Conservation (phyloP, 2,329 filamentous ascomycete species). For the Fusarium foetens region DNA sequence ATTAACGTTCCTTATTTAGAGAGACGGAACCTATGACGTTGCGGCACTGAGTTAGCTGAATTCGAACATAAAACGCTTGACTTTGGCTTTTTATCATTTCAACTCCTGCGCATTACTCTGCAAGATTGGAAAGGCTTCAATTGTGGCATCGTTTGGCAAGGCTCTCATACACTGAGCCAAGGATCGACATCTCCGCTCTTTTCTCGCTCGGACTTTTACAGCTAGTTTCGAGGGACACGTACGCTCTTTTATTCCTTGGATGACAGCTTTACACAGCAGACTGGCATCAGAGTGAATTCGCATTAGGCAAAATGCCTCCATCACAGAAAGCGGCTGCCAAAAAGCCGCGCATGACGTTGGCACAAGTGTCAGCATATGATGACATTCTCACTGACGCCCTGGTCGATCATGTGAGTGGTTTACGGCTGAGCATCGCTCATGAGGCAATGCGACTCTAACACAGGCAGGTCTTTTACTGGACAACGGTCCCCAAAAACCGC, state of each 20-base stretch:
- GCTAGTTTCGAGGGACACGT: conserved; percentile 30
- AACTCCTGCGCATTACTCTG: background rate
- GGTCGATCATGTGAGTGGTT: conserved; percentile 84
- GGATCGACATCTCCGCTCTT: conserved; percentile 24
- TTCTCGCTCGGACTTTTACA: conserved; percentile 29
- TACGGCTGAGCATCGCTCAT: conserved; percentile 1
- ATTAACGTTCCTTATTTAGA: conserved; percentile 24
- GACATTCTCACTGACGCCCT: conserved; percentile 95
- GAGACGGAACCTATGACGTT: conserved; percentile 42
- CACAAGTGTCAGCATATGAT: conserved; percentile 91
- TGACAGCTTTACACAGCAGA: background rate
- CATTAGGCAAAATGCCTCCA: conserved; percentile 50
- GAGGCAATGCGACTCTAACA: conserved; percentile 36
- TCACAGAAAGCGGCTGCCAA: conserved; percentile 55
- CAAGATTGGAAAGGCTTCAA: background rate
- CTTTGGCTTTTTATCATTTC: conserved; percentile 20
- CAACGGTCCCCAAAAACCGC: conserved; percentile 92
- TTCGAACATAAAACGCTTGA: conserved; percentile 27
- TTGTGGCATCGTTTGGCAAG: background rate
- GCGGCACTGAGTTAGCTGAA: conserved; percentile 40
- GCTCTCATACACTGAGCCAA: conserved; percentile 1
- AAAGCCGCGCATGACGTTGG: conserved; percentile 81
- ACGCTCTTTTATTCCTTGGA: conserved; percentile 35
- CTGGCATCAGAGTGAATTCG: background rate
- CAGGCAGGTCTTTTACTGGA: conserved; percentile 87